Evolutionary conservation across 2,329 filamentous ascomycete genomes (phyloP).

Genomic region (Ophiostoma tasmaniense): DNA sequence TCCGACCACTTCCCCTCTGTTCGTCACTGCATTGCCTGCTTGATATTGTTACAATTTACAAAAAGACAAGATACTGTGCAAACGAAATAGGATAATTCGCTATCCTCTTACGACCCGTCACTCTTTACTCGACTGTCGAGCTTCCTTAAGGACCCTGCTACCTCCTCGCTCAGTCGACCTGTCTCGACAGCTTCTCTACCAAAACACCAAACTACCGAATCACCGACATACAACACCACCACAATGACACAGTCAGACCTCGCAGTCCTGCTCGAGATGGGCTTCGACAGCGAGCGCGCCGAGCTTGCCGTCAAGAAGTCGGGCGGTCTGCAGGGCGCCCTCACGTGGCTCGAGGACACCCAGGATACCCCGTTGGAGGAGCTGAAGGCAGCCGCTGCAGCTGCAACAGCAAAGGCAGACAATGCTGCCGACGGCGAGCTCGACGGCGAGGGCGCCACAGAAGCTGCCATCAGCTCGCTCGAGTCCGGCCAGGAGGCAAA

Average conservation of each 20-base stretch:
- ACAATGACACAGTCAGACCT: slow-evolving; percentile 51
- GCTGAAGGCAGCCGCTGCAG: slow-evolving; percentile 41
- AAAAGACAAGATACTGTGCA: not conserved
- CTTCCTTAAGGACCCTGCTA: not conserved
- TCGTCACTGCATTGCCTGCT: not conserved
- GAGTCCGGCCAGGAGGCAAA: slow-evolving; percentile 63
- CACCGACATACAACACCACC: not conserved
- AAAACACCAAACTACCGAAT: not conserved
- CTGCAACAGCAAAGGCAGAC: not conserved
- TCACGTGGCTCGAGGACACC: slow-evolving; percentile 92
- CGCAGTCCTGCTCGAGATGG: slow-evolving; percentile 57
- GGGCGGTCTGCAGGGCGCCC: slow-evolving; percentile 72
- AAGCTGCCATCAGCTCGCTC: slow-evolving; percentile 51
- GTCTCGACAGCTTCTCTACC: not conserved
- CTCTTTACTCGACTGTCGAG: not conserved
- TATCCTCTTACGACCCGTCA: not conserved
- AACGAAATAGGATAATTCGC: not conserved
- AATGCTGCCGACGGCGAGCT: slow-evolving; percentile 23
- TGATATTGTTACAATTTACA: not conserved
- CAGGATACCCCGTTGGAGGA: slow-evolving; percentile 81
- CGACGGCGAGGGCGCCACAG: slow-evolving; percentile 37
- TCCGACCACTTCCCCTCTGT: slow-evolving; percentile 3
- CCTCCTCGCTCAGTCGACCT: not conserved
- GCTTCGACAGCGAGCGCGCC: slow-evolving; percentile 75
- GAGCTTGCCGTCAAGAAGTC: slow-evolving; percentile 77